Evolutionary conservation across 768 basidiomycete species (phyloP).

Genomic region (Infundibulicybe gibba): DNA sequence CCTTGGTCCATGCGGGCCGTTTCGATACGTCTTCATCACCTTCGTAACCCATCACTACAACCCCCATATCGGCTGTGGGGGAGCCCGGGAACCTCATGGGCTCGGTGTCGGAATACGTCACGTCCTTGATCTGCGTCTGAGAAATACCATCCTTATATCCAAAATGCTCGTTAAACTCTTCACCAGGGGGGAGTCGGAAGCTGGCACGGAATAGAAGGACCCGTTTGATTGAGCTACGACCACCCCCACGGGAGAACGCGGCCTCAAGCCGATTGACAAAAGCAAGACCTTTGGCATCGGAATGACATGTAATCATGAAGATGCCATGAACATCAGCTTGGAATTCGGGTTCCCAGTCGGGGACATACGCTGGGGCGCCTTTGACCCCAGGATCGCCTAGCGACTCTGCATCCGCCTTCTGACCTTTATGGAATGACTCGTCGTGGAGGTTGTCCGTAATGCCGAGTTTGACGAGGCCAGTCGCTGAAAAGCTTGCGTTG

Average conservation of each 20-base stretch:
- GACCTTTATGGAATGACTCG: conserved; percentile 9
- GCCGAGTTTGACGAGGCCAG: conserved; percentile 5
- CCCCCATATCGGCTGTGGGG: conserved; percentile 7
- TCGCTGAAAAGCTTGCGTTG: conserved; percentile 5
- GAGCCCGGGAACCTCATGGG: conserved; percentile 8
- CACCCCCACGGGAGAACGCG: conserved; percentile 1
- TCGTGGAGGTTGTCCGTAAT: conserved; percentile 3
- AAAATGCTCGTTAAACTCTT: conserved; percentile 9
- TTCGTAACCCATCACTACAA: conserved; percentile 10
- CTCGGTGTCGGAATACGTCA: conserved; percentile 6
- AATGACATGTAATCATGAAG: conserved; percentile 9
- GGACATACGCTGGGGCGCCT: conserved; percentile 5
- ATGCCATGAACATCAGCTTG: conserved; percentile 10
- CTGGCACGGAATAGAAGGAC: conserved; percentile 6
- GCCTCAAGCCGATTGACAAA: conserved; percentile 5
- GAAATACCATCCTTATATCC: conserved; percentile 11
- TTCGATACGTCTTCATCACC: conserved; percentile 10
- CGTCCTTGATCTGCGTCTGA: conserved; percentile 8
- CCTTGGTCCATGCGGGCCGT: conserved; percentile 9
- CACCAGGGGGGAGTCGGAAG: conserved; percentile 1
- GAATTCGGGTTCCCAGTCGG: conserved; percentile 6
- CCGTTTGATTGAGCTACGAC: conserved; percentile 5
- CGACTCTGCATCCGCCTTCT: conserved; percentile 7
- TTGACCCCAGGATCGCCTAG: conserved; percentile 8
- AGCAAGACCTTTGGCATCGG: background rate